These are phyloP conservation scores for Musa itinerans DNA, from an alignment of 176 grass and related monocot genomes.

Conservation along the genomic window DNA sequence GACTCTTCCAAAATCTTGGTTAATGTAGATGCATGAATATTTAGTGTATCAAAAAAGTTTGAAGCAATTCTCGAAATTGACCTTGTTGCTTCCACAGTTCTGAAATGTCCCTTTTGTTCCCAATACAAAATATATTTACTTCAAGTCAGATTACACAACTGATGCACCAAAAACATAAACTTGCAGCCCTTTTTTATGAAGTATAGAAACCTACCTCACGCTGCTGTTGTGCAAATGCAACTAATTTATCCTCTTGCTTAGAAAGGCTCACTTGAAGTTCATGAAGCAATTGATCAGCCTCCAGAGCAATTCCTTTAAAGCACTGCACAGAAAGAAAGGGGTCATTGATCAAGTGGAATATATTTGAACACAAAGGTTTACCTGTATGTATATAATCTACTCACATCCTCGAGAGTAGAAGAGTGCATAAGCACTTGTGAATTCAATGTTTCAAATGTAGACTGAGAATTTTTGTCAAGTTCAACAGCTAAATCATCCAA, in stretches of 20 bases:
- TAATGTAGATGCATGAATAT: constrained; percentile 72
- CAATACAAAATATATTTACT: constrained; percentile 18
- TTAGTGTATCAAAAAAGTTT: constrained; percentile 75
- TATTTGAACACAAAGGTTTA: constrained; percentile 19
- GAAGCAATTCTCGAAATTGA: constrained; percentile 74
- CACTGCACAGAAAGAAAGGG: constrained; percentile 38
- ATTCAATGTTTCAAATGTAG: constrained; percentile 77
- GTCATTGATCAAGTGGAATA: constrained; percentile 28
- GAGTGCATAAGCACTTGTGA: constrained; percentile 78
- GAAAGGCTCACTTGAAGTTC: constrained; percentile 70
- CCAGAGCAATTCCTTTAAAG: constrained; percentile 73
- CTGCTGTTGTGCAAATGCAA: constrained; percentile 72
- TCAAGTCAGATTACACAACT: constrained; percentile 1
- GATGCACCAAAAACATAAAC: constrained; percentile 6
- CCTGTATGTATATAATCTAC: constrained; percentile 17
- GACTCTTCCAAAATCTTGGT: constrained; percentile 82
- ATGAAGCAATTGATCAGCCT: constrained; percentile 78
- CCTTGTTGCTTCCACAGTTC: constrained; percentile 65
- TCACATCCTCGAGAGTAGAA: constrained; percentile 75
- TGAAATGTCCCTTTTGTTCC: constrained; percentile 60
- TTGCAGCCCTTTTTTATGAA: constrained; percentile 1
- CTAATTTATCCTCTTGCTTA: constrained; percentile 68
- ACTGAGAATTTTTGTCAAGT: constrained; percentile 74
- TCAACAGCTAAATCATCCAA: constrained; percentile 76
- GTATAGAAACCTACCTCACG: constrained; percentile 48